phyloP scores from a whole-genome alignment of 176 grass and related monocot species.

The Puya raimondii region DNA sequence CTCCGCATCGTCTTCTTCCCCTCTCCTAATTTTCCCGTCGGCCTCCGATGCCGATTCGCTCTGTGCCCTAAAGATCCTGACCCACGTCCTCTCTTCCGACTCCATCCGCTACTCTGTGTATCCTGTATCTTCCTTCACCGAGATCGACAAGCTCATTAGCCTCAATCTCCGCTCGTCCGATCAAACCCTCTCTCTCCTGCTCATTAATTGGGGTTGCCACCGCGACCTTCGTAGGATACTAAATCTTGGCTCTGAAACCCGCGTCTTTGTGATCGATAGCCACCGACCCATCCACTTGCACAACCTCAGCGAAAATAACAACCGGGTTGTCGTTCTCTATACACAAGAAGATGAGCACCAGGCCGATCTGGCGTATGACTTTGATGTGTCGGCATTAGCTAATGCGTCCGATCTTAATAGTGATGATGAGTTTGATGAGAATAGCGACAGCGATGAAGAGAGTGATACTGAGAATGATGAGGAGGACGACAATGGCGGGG shows the following conservation, averaged over 20 bases:
- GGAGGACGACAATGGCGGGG: slow-evolving; percentile 19
- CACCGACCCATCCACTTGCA: slow-evolving; percentile 75
- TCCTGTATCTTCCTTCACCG: slow-evolving; percentile 50
- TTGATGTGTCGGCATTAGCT: slow-evolving; percentile 61
- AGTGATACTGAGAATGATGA: slow-evolving; percentile 34
- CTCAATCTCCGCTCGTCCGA: slow-evolving; percentile 23
- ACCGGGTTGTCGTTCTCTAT: slow-evolving; percentile 63
- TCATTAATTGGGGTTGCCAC: slow-evolving; percentile 83
- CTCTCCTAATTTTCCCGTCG: slow-evolving; percentile 70
- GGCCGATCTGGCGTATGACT: slow-evolving; percentile 70
- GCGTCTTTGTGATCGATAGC: slow-evolving; percentile 61
- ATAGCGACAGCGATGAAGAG: slow-evolving; percentile 19
- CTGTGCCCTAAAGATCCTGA: slow-evolving; percentile 48
- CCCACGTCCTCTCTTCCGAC: slow-evolving; percentile 65
- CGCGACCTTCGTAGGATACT: slow-evolving; percentile 51
- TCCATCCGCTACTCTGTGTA: slow-evolving; percentile 41
- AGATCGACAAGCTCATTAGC: slow-evolving; percentile 8
- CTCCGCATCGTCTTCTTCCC: slow-evolving; percentile 24
- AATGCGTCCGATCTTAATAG: slow-evolving; percentile 60
- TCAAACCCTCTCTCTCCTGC: slow-evolving; percentile 37
- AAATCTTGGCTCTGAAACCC: slow-evolving; percentile 21
- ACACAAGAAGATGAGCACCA: slow-evolving; percentile 64
- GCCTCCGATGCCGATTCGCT: slow-evolving; percentile 77
- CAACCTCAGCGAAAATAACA: slow-evolving; percentile 54
- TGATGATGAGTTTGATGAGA: slow-evolving; percentile 24